Conservation (phyloP, 768 basidiomycete species). For the Kwoniella botswanensis region DNA sequence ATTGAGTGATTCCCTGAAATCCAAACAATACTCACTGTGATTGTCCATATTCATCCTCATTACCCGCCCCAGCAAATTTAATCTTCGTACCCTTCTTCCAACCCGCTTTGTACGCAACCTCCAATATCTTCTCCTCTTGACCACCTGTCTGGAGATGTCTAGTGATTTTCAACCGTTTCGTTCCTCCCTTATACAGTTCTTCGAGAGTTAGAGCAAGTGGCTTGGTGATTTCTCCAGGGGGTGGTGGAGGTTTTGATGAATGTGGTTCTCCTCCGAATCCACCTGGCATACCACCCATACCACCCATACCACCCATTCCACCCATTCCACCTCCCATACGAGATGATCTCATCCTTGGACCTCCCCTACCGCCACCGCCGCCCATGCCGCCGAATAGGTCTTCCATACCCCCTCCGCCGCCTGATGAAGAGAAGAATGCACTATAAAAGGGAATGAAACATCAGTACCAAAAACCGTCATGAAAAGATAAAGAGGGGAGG, state of each 20-base stretch:
- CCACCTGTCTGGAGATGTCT: slow-evolving; percentile 73
- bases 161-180: slow-evolving; percentile 86
- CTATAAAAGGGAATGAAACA: slow-evolving; percentile 25
- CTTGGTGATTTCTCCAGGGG: slow-evolving; percentile 68
- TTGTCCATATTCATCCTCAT: slow-evolving; percentile 57
- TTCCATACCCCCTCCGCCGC: slow-evolving; percentile 62
- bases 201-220: slow-evolving; percentile 84
- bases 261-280: slow-evolving; percentile 54
- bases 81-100: slow-evolving; percentile 98
- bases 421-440: slow-evolving; percentile 51
- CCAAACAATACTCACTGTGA: slow-evolving; percentile 54
- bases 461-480: slow-evolving; percentile 1
- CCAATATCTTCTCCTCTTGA: slow-evolving; percentile 90
- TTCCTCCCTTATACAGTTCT: slow-evolving; percentile 81
- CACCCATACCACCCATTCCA: slow-evolving; percentile 46
- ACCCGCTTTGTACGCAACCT: slow-evolving; percentile 77
- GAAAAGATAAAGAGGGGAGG: too few species aligned
- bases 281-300: slow-evolving; percentile 51
- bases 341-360: slow-evolving; percentile 42
- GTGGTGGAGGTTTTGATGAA: slow-evolving; percentile 58
- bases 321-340: slow-evolving; percentile 56
- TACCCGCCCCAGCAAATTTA: slow-evolving; percentile 81
- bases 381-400: slow-evolving; percentile 51
- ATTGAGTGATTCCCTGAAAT: too few species aligned
- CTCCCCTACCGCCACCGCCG: slow-evolving; percentile 43